Evolutionary conservation across 202 grass and related monocot genomes (phyloP).

Genomic region (Carex sylvatica): DNA sequence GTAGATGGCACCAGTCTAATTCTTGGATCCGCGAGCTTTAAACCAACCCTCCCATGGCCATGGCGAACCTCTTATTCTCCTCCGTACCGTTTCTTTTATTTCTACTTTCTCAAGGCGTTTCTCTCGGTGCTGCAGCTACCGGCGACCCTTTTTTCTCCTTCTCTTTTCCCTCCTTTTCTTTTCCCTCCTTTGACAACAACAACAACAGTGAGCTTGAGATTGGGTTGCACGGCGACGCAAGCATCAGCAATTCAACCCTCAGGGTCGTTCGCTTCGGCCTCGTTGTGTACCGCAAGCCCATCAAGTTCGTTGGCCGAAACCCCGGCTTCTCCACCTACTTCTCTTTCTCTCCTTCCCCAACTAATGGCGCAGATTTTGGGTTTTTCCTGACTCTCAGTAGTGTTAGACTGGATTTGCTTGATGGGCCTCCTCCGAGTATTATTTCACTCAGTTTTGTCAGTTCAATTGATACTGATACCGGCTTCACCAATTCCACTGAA

Average conservation of each 20-base stretch:
- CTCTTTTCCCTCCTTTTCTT: constrained; percentile 48
- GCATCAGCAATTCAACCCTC: constrained; percentile 35
- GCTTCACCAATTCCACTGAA: background rate
- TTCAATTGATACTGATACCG: background rate
- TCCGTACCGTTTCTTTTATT: background rate
- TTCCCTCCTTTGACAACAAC: background rate
- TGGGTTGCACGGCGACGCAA: constrained; percentile 35
- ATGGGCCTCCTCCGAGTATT: constrained; percentile 9
- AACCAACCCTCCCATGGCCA: background rate
- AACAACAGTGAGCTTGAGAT: constrained; percentile 30
- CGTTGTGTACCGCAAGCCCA: constrained; percentile 24
- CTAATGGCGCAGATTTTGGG: constrained; percentile 17
- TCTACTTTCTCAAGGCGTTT: background rate
- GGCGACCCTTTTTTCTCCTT: constrained; percentile 29
- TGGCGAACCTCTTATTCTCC: background rate
- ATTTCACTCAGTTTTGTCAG: constrained; percentile 44
- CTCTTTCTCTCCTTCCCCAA: constrained; percentile 45
- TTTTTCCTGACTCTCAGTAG: constrained; percentile 48
- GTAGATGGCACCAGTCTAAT: no score
- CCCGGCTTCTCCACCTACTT: constrained; percentile 70
- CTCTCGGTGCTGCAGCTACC: background rate
- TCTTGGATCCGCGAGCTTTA: no score
- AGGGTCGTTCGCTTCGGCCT: background rate
- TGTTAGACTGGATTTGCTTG: background rate
- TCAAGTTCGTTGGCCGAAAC: constrained; percentile 18